Evolutionary conservation across 2,329 filamentous ascomycete species (phyloP), one percentile per base, ranked within the genome.

Genomic region (Trichoderma sp.): DNA sequence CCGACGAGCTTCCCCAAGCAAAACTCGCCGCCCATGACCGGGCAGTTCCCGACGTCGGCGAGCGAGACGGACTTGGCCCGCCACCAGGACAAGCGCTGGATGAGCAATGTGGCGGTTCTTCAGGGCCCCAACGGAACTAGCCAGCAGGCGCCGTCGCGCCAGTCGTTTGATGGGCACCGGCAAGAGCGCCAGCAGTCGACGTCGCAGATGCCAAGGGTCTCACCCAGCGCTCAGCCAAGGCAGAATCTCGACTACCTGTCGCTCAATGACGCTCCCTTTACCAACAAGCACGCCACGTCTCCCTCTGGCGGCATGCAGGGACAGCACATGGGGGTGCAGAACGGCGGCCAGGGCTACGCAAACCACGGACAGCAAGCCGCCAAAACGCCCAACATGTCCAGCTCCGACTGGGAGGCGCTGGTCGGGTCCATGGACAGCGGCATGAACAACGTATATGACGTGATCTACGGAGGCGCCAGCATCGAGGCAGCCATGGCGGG

Each of bases 361-460:
- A 59, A 62, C 58, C 43, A 69, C 67, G 68, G 50, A 3, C 67
- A 67, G 17, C 47, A 59, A 6, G 55, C 45, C 3, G 69, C 58
- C 44, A 80, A 82, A 70, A 69, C 77, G 45, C 69, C 72, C 68
- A 78, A 77, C 17, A 82, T 89, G 14, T 87, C 87, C 0, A 79
- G 88, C 9, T 82, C 87, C 0, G 91, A 95, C 71, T 96, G 92
- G 93, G 92, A 96, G 75, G 87, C 89, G 1, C 82, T 96, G 0
- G 82, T 96, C 2, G 88, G 90, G 4, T 89, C 89, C 24, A 87
- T 96, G 74, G 92, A 96, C 71, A 88, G 88, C 43, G 91, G 91
- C 0, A 85, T 89, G 69, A 86, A 88, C 62, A 96, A 94, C 72
- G 89, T 96, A n/a, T 95, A 92, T 75, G 89, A 92, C 72, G 89